Percentiles rank a stretch among this genome's conserved stretches.
phyloP scores from a whole-genome alignment of 352 stramenopile species.

The Phytopythium aichiense region DNA sequence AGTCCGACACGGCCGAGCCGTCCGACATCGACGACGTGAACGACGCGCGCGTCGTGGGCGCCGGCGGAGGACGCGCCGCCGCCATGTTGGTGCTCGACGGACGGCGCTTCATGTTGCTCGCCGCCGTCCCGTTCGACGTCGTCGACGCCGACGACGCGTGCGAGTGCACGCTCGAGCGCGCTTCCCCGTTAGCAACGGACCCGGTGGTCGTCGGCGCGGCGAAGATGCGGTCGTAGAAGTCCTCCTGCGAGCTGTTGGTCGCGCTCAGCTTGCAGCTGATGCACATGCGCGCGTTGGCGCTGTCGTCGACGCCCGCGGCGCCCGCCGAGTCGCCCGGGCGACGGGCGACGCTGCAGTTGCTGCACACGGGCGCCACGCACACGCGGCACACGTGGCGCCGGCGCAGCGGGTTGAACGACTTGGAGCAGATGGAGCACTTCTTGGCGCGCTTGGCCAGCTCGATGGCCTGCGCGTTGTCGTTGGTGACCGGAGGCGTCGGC shows the following conservation, averaged over 20 bases:
- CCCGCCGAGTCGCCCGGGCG: conserved; percentile 4
- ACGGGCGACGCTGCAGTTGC: conserved; percentile 64
- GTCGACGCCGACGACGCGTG: conserved; percentile 2
- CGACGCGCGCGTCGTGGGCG: not conserved
- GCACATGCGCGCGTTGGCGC: conserved; percentile 51
- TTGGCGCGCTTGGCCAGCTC: conserved; percentile 50
- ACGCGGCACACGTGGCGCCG: conserved; percentile 68
- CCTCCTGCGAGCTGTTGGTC: conserved; percentile 35
- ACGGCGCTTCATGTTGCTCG: not conserved
- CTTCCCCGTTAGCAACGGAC: not conserved
- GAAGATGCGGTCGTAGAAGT: conserved; percentile 58
- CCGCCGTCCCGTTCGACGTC: conserved; percentile 1
- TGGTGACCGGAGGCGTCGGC: not conserved
- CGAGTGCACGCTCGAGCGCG: conserved; percentile 2
- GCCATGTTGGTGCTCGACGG: conserved; percentile 2
- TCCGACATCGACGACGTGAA: conserved; percentile 3
- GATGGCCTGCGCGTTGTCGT: conserved; percentile 3
- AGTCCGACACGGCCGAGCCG: conserved; percentile 22
- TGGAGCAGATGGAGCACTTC: conserved; percentile 73
- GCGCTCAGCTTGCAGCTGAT: conserved; percentile 76
- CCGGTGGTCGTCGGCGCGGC: conserved; percentile 13
- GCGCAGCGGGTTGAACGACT: conserved; percentile 79
- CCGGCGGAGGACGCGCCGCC: not conserved
- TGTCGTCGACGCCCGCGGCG: conserved; percentile 10
- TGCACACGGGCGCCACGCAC: conserved; percentile 61